phyloP scores from a whole-genome alignment of 306 rosid species.

The Cucurbita ficifolia region DNA sequence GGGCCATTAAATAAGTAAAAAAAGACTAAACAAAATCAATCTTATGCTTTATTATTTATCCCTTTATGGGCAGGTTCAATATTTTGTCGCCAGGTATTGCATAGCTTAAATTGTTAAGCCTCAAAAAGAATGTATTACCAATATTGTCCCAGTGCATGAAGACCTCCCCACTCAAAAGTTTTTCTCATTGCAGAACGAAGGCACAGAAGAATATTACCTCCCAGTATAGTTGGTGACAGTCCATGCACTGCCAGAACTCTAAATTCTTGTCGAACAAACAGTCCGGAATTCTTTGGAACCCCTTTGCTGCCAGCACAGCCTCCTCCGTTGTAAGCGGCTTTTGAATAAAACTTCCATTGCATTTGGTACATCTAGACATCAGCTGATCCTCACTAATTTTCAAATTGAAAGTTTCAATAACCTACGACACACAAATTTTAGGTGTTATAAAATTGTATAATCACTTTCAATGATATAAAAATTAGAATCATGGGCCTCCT shows the following conservation, averaged over 20 bases:
- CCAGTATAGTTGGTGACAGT: conserved; percentile 88
- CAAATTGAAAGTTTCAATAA: conserved; percentile 64
- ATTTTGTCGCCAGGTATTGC: not conserved
- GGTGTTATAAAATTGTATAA: too few species aligned
- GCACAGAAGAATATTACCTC: conserved; percentile 35
- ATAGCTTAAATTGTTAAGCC: not conserved
- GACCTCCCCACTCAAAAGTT: not conserved
- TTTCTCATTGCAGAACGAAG: not conserved
- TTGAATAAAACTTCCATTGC: conserved; percentile 87
- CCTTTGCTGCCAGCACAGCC: conserved; percentile 76
- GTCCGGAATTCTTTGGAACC: conserved; percentile 71
- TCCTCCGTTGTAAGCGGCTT: conserved; percentile 72
- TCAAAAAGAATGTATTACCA: not conserved
- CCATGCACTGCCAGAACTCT: conserved; percentile 91
- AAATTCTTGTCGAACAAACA: conserved; percentile 78
- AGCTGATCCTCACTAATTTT: conserved; percentile 60
- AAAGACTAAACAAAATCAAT: not conserved
- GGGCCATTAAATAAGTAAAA: not conserved
- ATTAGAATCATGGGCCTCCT: not conserved
- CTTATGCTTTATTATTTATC: not conserved
- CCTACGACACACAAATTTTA: conserved; percentile 22
- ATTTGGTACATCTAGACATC: conserved; percentile 89
- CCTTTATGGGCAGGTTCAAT: not conserved
- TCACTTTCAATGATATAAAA: not conserved
- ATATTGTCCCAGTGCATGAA: not conserved